Evolutionary conservation across 2,329 filamentous ascomycete species (phyloP), one percentile per base, ranked within the genome.

Genomic region (Nemania bipapillata): DNA sequence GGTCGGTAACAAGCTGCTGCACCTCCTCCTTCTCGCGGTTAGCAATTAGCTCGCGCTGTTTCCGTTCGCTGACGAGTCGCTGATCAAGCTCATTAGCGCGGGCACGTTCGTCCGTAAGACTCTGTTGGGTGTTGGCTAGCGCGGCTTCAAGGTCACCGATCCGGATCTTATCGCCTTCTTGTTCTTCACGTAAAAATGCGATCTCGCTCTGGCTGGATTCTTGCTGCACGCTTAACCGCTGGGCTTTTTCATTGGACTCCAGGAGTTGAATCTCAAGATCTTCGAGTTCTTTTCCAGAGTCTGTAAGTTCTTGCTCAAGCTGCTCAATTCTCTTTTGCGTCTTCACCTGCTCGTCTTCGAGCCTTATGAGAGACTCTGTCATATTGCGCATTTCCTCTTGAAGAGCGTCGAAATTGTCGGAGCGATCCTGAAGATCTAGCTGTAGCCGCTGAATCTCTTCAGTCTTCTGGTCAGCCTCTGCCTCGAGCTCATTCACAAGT

Each of bases 81-180:
- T 90, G 87, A 75, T 94, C 91, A 30, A 94, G 83, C 74, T 94
- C 92, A 75, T 84, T 86, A 20, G 86, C 85, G 54, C 89, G 90
- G 69, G 97, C 94, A 79, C 91, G 92, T 79, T 97, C 94, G 59
- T 96, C 94, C 65, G 91, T 88, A n/a, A 97, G 83, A 56, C 84
- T 88, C 76, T 93, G 89, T 78, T 96, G 92, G n/a, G 90, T 87
- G 65, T 89, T 91, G 74, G 92, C 92, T 42, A 97, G 83, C 15
- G 91, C 89, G 8, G 93, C 92, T 77, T 98, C 94, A 7, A 98
- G 85, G 76, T 98, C 94, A 42, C 95, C 93, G 75, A 99, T 98
- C 81, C 94, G 94, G 78, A 99, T 97, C 86, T 99, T 99, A 83
- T 99, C 96, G 20, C 88, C 89, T 80, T 99, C 96, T 80, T 99